phyloP scores from a whole-genome alignment of 2,329 filamentous ascomycete species.

The Niveomyces coronatus region DNA sequence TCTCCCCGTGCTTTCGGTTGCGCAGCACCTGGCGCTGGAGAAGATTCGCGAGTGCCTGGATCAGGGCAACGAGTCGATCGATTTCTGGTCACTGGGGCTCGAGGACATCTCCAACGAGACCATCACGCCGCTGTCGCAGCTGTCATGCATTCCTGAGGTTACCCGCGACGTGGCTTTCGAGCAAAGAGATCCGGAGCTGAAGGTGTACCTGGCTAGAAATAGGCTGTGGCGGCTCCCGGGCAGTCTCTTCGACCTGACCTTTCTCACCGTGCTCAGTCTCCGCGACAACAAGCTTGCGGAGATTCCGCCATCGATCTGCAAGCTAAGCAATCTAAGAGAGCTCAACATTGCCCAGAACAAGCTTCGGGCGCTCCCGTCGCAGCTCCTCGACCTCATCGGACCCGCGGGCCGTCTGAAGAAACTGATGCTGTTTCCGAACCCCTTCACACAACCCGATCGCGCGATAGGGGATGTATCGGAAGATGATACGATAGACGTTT shows the following conservation, averaged over 20 bases:
- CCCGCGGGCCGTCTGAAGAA: conserved; percentile 34
- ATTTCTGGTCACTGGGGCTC: conserved; percentile 49
- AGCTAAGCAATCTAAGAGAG: conserved; percentile 46
- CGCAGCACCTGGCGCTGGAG: conserved; percentile 34
- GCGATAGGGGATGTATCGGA: conserved; percentile 7
- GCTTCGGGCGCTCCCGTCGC: conserved; percentile 50
- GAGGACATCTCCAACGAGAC: conserved; percentile 44
- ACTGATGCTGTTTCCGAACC: conserved; percentile 53
- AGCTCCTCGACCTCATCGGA: conserved; percentile 48
- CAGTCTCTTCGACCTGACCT: conserved; percentile 49
- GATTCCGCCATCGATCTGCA: conserved; percentile 48
- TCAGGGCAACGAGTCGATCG: conserved; percentile 45
- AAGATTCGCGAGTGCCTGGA: conserved; percentile 47
- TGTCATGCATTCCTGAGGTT: conserved; percentile 44
- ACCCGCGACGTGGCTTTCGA: conserved; percentile 48
- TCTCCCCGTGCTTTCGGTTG: conserved; percentile 22
- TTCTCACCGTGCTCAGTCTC: conserved; percentile 55
- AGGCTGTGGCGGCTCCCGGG: conserved; percentile 43
- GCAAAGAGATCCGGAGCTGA: conserved; percentile 46
- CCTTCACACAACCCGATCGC: conserved; percentile 38
- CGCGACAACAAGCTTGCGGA: conserved; percentile 52
- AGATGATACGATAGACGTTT: conserved; percentile 8
- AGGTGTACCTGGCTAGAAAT: conserved; percentile 54
- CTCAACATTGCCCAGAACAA: conserved; percentile 58
- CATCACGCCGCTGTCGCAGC: conserved; percentile 44